Evolutionary conservation across 148 eudicot species (phyloP).

Genomic region (Nyssa sinensis): DNA sequence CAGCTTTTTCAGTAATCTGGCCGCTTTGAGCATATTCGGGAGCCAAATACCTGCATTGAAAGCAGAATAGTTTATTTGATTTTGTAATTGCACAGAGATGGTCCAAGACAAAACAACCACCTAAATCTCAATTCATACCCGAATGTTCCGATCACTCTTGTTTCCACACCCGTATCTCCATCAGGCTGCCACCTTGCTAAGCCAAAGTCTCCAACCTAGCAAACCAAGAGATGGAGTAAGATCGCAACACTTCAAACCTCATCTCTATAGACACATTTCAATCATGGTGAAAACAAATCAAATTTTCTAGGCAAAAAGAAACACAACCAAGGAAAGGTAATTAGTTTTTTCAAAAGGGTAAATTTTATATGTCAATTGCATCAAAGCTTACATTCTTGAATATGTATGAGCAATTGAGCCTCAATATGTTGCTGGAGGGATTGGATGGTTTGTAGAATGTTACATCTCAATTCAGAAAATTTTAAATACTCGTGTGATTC

Average conservation of each 20-base stretch:
- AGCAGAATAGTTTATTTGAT: not conserved
- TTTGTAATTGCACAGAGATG: not conserved
- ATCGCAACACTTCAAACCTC: not conserved
- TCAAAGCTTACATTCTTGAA: too few species aligned
- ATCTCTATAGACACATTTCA: not conserved
- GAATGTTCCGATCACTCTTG: constrained; percentile 39
- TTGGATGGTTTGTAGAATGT: not conserved
- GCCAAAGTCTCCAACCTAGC: constrained; percentile 40
- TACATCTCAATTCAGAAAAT: too few species aligned
- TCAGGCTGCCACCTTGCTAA: constrained; percentile 47
- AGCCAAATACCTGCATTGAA: constrained; percentile 32
- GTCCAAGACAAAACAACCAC: not conserved
- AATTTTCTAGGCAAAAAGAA: too few species aligned
- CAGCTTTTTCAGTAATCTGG: constrained; percentile 40
- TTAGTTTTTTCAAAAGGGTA: too few species aligned
- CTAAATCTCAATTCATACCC: constrained; percentile 25
- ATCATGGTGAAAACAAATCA: too few species aligned
- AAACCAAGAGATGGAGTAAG: not conserved
- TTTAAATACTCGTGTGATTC: constrained; percentile 1
- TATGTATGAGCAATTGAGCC: too few species aligned
- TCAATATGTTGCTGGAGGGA: not conserved
- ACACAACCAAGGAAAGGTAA: not conserved
- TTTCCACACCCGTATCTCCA: constrained; percentile 37
- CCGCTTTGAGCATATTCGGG: constrained; percentile 44
- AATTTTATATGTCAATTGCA: too few species aligned